Evolutionary conservation across 2,329 filamentous ascomycete species (phyloP).

Genomic region (Penicillium sp.): DNA sequence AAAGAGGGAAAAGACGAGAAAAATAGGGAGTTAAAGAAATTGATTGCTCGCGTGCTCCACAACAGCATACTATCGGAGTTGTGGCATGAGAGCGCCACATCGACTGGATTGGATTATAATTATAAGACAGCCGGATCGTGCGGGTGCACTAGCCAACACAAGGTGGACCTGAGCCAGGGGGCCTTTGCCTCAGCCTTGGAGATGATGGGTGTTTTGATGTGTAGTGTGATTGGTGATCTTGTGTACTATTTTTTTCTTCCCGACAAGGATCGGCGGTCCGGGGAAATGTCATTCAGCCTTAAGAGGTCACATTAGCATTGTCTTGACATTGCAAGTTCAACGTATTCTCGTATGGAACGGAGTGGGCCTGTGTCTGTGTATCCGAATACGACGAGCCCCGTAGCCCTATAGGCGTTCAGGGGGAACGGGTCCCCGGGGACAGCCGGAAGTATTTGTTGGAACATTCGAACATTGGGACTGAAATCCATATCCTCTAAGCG

Average conservation of each 20-base stretch:
- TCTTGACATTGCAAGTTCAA: background rate
- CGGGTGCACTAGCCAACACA: slow-evolving; percentile 4
- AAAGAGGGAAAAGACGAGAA: background rate
- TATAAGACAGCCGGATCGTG: slow-evolving; percentile 1
- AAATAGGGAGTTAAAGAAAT: background rate
- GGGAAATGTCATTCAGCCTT: background rate
- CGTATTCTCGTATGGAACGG: background rate
- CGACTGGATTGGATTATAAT: background rate
- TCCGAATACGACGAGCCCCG: background rate
- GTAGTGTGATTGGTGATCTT: background rate
- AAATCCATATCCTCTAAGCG: background rate
- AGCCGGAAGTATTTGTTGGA: background rate
- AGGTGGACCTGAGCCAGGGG: slow-evolving; percentile 1
- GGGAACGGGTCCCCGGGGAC: background rate
- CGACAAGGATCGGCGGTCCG: background rate
- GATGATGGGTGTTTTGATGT: background rate
- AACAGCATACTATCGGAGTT: slow-evolving; percentile 4
- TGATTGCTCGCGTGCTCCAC: slow-evolving; percentile 8
- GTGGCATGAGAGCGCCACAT: background rate
- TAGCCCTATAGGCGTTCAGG: background rate
- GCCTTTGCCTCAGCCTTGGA: background rate
- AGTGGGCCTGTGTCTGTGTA: background rate
- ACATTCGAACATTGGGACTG: background rate
- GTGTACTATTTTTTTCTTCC: background rate
- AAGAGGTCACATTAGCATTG: background rate